A percentile compares a stretch with the other conserved stretches of the same genome.
These are phyloP conservation scores for Nicotiana benthamiana DNA, from an alignment of 257 asterid genomes.

Conservation along the genomic window DNA sequence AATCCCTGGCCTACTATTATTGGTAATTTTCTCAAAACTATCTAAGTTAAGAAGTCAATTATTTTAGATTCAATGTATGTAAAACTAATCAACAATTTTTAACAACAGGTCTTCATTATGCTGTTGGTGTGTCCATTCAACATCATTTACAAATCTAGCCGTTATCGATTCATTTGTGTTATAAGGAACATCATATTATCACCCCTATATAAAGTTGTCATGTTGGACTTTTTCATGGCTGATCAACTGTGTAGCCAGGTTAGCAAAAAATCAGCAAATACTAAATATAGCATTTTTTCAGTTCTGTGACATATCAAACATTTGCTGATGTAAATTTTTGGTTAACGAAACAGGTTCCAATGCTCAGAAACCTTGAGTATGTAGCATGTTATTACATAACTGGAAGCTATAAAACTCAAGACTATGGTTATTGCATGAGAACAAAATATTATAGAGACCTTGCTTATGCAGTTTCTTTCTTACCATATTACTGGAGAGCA, in stretches of 20 bases:
- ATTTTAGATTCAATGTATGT: neutral
- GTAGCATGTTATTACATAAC: slow-evolving; percentile 82
- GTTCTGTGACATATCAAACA: neutral
- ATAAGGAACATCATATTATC: slow-evolving; percentile 63
- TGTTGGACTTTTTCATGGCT: slow-evolving; percentile 95
- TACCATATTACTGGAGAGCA: slow-evolving; percentile 95
- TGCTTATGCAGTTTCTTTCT: slow-evolving; percentile 86
- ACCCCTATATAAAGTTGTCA: slow-evolving; percentile 85
- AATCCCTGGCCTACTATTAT: slow-evolving; percentile 61
- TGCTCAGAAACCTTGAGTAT: slow-evolving; percentile 69
- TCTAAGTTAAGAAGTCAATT: neutral
- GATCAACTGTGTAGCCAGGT: slow-evolving; percentile 99
- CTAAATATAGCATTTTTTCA: neutral
- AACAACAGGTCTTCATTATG: slow-evolving; percentile 33
- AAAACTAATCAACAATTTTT: neutral
- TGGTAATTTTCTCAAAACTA: slow-evolving; percentile 36
- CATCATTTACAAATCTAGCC: slow-evolving; percentile 72
- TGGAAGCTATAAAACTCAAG: slow-evolving; percentile 78
- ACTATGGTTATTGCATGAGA: slow-evolving; percentile 67
- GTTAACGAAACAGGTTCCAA: slow-evolving; percentile 47
- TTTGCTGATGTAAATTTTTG: neutral
- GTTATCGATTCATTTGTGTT: slow-evolving; percentile 59
- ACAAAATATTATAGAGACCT: slow-evolving; percentile 68
- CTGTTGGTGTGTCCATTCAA: slow-evolving; percentile 69
- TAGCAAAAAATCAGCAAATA: neutral